Evolutionary conservation across 768 basidiomycete genomes (phyloP).

Genomic region (Xanthoconium purpureum): DNA sequence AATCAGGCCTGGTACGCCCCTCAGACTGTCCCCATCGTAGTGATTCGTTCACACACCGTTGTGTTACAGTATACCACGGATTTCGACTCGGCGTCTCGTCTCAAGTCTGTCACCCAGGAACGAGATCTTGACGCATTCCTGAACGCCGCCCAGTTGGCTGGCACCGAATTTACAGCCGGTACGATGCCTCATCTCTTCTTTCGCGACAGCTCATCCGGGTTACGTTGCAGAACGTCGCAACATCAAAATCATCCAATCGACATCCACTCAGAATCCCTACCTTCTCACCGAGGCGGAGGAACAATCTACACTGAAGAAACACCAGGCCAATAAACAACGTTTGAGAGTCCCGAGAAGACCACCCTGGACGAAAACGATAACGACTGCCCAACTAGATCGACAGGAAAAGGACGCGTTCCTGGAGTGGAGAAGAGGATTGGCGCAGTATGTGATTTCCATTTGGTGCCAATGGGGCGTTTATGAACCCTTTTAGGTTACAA

Average conservation of each 20-base stretch:
- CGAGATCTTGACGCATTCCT: constrained; percentile 94
- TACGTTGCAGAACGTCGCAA: constrained; percentile 62
- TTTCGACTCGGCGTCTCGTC: constrained; percentile 57
- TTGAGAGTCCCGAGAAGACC: constrained; percentile 89
- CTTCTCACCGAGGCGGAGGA: constrained; percentile 84
- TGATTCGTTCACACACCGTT: constrained; percentile 25
- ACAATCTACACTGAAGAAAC: constrained; percentile 65
- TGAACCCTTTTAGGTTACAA: constrained; percentile 57
- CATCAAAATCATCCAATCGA: constrained; percentile 68
- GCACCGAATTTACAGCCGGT: constrained; percentile 96
- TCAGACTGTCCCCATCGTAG: not conserved
- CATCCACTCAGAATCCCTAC: constrained; percentile 72
- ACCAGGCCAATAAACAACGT: constrained; percentile 66
- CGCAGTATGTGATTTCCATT: constrained; percentile 61
- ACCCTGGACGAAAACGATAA: constrained; percentile 82
- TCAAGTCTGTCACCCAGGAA: constrained; percentile 95
- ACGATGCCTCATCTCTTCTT: constrained; percentile 16
- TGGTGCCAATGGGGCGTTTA: not conserved
- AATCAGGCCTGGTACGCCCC: constrained; percentile 59
- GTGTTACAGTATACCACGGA: constrained; percentile 65
- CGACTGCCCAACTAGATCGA: constrained; percentile 73
- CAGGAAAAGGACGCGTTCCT: constrained; percentile 90
- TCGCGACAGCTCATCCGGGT: constrained; percentile 5
- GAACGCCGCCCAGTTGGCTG: constrained; percentile 91
- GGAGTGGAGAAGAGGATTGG: constrained; percentile 89